Conservation (phyloP, 2,329 filamentous ascomycete species). For the Calonectria naviculata region DNA sequence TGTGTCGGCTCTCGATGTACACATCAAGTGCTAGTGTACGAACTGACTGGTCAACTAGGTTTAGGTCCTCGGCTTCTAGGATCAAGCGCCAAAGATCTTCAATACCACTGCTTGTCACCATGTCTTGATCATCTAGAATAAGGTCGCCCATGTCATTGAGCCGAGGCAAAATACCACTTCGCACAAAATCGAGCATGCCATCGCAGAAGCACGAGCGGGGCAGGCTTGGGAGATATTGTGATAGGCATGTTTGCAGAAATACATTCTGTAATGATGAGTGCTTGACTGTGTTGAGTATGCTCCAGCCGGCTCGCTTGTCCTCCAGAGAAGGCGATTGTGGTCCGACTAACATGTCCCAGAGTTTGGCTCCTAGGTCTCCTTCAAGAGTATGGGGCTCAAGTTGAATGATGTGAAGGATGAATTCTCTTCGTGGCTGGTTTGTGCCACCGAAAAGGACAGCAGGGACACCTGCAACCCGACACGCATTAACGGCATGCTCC, state of each 20-base stretch:
- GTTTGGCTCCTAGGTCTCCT: constrained; percentile 66
- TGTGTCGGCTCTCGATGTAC: constrained; percentile 72
- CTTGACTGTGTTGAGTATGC: constrained; percentile 64
- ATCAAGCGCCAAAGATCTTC: constrained; percentile 89
- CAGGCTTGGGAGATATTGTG: constrained; percentile 67
- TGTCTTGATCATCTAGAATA: constrained; percentile 62
- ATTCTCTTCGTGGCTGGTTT: constrained; percentile 66
- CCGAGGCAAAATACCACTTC: constrained; percentile 59
- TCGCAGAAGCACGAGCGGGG: constrained; percentile 68
- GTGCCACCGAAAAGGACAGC: constrained; percentile 58
- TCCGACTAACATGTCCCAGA: constrained; percentile 83
- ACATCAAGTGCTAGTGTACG: constrained; percentile 75
- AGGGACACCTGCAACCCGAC: constrained; percentile 49
- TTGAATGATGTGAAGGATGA: constrained; percentile 68
- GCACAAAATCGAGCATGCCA: constrained; percentile 73
- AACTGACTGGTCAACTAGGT: constrained; percentile 76
- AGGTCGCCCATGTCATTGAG: constrained; percentile 57
- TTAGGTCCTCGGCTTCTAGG: constrained; percentile 72
- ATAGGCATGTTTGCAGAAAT: constrained; percentile 66
- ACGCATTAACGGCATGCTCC: constrained; percentile 60
- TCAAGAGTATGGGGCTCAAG: constrained; percentile 72
- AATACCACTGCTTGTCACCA: constrained; percentile 63
- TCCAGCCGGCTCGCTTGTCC: constrained; percentile 77
- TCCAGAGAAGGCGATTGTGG: constrained; percentile 66
- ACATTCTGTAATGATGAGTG: constrained; percentile 60